Percentiles rank a stretch among this genome's conserved stretches.
Conservation (phyloP, 202 grass and related monocot genomes). For the Carex arenaria region DNA sequence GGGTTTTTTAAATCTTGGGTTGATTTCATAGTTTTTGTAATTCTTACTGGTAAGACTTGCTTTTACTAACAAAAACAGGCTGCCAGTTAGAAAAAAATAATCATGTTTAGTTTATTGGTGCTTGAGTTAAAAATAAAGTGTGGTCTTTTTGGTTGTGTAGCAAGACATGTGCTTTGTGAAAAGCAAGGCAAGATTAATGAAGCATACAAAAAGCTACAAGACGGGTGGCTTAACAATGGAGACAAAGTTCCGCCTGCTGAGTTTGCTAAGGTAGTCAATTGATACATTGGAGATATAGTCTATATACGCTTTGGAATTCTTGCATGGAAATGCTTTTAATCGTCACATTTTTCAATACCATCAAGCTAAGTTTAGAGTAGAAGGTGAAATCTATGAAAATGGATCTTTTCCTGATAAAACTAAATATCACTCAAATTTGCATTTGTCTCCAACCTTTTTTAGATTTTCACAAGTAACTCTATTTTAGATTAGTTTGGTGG, state of each 20-base stretch:
- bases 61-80: no score
- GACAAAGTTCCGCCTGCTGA: constrained; percentile 94
- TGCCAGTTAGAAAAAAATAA: no score
- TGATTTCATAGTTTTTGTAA: no score
- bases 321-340: no score
- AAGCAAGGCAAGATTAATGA: constrained; percentile 98
- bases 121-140: no score
- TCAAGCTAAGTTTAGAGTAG: neutral
- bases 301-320: no score
- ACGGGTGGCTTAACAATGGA: constrained; percentile 86
- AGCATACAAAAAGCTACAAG: constrained; percentile 93
- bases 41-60: no score
- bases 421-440: neutral
- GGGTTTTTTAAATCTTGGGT: no score
- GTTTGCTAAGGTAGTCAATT: constrained; percentile 57
- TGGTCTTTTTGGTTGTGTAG: constrained; percentile 23
- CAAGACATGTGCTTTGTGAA: constrained; percentile 81
- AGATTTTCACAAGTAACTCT: neutral
- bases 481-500: neutral
- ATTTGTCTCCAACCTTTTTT: neutral
- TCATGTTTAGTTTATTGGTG: no score
- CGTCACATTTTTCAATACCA: neutral
- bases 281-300: neutral
- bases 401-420: neutral
- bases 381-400: neutral